Percentiles rank a stretch among this genome's conserved stretches.
Conservation (phyloP, 345 rosid genomes). For the Salix exigua region DNA sequence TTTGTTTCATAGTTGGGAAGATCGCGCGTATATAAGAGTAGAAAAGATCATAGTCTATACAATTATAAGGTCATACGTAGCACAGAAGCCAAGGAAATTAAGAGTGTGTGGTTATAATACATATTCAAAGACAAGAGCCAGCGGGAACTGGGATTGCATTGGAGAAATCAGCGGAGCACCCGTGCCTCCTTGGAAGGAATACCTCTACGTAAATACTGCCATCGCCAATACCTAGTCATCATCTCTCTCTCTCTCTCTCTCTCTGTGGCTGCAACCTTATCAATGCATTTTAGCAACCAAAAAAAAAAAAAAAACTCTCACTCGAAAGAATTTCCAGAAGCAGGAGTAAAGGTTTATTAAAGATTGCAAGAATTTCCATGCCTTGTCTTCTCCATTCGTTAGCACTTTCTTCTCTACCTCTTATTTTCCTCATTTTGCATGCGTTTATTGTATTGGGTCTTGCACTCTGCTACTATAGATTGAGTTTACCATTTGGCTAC, state of each 20-base stretch:
- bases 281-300: neutral
- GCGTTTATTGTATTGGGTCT: neutral
- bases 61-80: constrained; percentile 5
- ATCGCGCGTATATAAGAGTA: neutral
- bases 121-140: neutral
- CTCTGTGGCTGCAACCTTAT: constrained; percentile 10
- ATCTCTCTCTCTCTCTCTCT: no score
- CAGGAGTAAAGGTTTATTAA: constrained; percentile 7
- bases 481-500: neutral
- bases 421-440: neutral
- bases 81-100: constrained; percentile 16
- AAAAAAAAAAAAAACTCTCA: neutral
- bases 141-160: constrained; percentile 39
- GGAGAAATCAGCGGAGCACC: constrained; percentile 49
- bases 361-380: constrained; percentile 7
- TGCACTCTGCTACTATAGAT: neutral
- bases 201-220: neutral
- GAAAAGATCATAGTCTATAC: neutral
- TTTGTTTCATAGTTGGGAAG: neutral
- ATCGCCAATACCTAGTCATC: neutral
- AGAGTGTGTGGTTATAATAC: neutral
- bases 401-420: neutral
- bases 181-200: constrained; percentile 38
- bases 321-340: neutral
- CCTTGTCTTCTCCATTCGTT: neutral